Evolutionary conservation across 371 early-diverging fungal genomes (phyloP).

Genomic region (Apophysomyces elegans): DNA sequence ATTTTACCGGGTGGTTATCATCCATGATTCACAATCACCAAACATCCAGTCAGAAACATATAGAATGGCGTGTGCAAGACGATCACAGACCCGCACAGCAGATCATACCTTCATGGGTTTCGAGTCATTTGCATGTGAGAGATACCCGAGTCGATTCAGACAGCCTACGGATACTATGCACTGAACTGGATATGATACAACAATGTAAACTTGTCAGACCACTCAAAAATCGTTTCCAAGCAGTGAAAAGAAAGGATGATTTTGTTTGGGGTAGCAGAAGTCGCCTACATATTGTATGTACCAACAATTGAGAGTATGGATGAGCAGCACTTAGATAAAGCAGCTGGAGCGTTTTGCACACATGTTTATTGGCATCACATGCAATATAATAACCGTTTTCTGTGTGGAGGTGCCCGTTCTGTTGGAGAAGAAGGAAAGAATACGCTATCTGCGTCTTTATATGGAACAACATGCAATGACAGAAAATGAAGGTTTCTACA

Average conservation of each 20-base stretch:
- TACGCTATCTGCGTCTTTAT: too few species aligned
- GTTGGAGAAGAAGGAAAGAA: too few species aligned
- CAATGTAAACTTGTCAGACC: constrained; percentile 15
- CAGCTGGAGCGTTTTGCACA: too few species aligned
- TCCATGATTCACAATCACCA: neutral
- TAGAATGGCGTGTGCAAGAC: neutral
- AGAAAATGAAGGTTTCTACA: too few species aligned
- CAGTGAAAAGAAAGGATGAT: constrained; percentile 13
- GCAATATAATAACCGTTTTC: too few species aligned
- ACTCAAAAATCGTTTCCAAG: constrained; percentile 13
- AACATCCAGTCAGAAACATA: neutral
- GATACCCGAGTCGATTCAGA: constrained; percentile 15
- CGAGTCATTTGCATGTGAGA: constrained; percentile 17
- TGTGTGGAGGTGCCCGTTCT: too few species aligned
- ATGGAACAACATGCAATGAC: too few species aligned
- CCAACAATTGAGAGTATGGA: too few species aligned
- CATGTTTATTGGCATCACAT: too few species aligned
- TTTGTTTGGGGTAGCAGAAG: constrained; percentile 23
- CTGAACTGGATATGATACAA: constrained; percentile 16
- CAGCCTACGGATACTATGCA: constrained; percentile 15
- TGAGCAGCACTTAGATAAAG: too few species aligned
- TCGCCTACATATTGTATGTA: constrained; percentile 2
- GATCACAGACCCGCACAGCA: constrained; percentile 3
- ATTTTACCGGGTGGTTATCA: neutral
- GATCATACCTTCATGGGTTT: neutral